phyloP scores from a whole-genome alignment of 441 rosid genomes.

The Bruguiera hainesii region DNA sequence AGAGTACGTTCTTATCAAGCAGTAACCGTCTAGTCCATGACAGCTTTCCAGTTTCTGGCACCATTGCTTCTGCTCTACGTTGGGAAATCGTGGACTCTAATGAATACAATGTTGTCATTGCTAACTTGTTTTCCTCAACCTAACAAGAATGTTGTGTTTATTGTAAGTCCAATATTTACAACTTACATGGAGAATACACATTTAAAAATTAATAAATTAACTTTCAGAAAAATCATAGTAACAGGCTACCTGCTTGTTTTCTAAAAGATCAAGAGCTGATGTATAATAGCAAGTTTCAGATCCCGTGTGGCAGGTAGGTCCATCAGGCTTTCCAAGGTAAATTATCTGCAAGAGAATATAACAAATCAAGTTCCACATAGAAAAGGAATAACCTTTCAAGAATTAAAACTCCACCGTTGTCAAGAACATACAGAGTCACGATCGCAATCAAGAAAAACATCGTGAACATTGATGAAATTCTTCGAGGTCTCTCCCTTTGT shows the following conservation, averaged over 20 bases:
- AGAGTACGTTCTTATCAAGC: constrained; percentile 46
- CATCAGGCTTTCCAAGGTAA: constrained; percentile 82
- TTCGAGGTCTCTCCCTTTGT: constrained; percentile 82
- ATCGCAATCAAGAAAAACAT: constrained; percentile 56
- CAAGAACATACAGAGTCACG: constrained; percentile 58
- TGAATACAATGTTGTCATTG: constrained; percentile 56
- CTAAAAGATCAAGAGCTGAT: constrained; percentile 39
- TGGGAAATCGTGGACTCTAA: constrained; percentile 57
- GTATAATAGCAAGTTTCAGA: constrained; percentile 75
- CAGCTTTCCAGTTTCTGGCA: constrained; percentile 54
- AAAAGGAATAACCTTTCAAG: neutral
- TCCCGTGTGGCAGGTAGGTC: constrained; percentile 85
- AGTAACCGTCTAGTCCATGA: constrained; percentile 67
- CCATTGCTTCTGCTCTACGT: constrained; percentile 55
- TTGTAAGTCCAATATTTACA: too few species aligned
- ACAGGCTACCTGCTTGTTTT: constrained; percentile 14
- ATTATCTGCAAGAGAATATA: constrained; percentile 48
- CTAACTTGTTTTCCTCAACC: constrained; percentile 51
- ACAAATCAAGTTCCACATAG: constrained; percentile 3
- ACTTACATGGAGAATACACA: too few species aligned
- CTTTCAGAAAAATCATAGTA: neutral
- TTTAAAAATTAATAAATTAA: neutral
- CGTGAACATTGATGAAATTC: constrained; percentile 61
- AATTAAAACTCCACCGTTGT: neutral
- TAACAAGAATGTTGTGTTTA: constrained; percentile 16